A percentile compares a stretch with the other conserved stretches of the same genome.
Conservation (phyloP, 2,329 filamentous ascomycete genomes). For the Grosmannia huntii region DNA sequence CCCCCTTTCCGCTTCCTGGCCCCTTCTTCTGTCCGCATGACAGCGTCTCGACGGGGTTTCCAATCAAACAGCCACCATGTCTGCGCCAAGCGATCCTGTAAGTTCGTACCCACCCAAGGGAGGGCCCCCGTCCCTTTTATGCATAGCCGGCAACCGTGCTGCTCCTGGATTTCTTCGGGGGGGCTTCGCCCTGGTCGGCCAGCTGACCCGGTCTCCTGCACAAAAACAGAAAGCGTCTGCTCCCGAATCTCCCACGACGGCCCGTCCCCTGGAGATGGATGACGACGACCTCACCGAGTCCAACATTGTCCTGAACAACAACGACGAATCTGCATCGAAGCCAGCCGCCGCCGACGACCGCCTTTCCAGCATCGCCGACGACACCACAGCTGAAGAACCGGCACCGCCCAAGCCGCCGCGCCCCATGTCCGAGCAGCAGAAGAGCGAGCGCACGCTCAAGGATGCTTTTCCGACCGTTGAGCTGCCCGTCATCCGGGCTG, state of each 20-base stretch:
- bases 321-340: conserved; percentile 21
- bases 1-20: too few relatives aligned
- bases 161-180: not conserved
- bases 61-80: conserved; percentile 13
- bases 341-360: conserved; percentile 9
- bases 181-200: not conserved
- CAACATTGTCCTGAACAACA: conserved; percentile 22
- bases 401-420: conserved; percentile 67
- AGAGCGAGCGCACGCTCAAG: conserved; percentile 77
- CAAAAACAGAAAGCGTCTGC: conserved; percentile 24
- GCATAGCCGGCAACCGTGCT: not conserved
- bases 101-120: conserved; percentile 4
- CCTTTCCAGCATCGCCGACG: conserved; percentile 16
- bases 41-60: not conserved
- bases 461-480: conserved; percentile 91
- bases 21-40: not conserved
- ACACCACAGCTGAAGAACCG: conserved; percentile 18
- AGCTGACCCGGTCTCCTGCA: not conserved
- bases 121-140: not conserved
- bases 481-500: conserved; percentile 66
- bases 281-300: conserved; percentile 58
- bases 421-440: conserved; percentile 66
- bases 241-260: conserved; percentile 55
- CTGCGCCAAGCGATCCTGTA: conserved; percentile 20
- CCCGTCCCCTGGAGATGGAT: conserved; percentile 52